phyloP scores from a whole-genome alignment of 176 grass and related monocot species.

The Rhynchospora tenuis region DNA sequence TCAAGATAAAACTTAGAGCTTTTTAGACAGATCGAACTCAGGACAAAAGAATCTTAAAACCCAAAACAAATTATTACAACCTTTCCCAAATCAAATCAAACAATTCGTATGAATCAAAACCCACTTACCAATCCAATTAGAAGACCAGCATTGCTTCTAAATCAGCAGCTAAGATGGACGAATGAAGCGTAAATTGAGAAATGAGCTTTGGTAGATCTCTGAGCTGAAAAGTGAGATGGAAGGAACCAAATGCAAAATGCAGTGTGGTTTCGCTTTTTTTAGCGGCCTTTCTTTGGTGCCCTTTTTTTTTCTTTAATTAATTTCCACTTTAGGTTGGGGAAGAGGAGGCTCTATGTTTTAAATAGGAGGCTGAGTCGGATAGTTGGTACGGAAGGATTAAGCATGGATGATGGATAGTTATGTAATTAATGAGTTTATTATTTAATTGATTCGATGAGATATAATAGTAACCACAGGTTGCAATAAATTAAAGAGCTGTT shows the following conservation, averaged over 20 bases:
- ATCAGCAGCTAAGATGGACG: background rate
- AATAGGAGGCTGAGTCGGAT: constrained; percentile 19
- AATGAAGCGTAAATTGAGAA: background rate
- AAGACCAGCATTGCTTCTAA: background rate
- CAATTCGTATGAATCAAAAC: background rate
- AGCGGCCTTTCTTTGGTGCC: background rate
- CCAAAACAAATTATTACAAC: background rate
- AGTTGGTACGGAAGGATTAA: background rate
- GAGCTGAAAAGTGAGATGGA: constrained; percentile 1
- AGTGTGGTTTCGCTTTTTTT: constrained; percentile 21
- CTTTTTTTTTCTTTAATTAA: background rate
- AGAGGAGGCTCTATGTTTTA: constrained; percentile 1
- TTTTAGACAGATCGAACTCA: background rate
- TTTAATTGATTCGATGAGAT: constrained; percentile 1
- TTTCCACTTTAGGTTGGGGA: background rate
- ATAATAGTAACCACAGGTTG: background rate
- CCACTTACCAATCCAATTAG: background rate
- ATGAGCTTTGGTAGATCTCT: background rate
- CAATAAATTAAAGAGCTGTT: constrained; percentile 12
- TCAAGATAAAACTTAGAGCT: background rate
- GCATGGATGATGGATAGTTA: background rate
- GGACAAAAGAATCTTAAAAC: background rate
- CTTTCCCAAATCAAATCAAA: constrained; percentile 20
- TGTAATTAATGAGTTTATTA: background rate
- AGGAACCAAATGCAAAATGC: constrained; percentile 2